Base-by-base conservation (phyloP, 2,329 filamentous ascomycete species). In the Alternaria tenuissima region DNA sequence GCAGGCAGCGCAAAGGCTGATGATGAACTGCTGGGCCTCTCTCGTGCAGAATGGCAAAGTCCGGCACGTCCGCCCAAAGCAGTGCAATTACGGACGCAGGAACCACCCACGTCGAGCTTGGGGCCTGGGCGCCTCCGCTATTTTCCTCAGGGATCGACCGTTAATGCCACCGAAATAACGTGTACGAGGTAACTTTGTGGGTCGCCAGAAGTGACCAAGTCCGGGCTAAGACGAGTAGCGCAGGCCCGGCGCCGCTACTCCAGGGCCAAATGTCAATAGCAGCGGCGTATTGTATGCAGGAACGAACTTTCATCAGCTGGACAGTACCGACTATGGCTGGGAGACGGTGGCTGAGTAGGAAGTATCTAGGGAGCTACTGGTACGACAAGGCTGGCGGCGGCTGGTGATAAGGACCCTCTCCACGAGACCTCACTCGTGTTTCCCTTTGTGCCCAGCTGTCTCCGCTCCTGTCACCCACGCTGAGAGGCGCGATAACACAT, bases 161-260 rank as follows among this genome's bases (percentile, higher is more conserved):
- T 59, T 32, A 51, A 64, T 59, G 62, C 54, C 52, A 57, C 67
- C 65, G 67, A 69, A 70, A 68, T 70, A 63, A 61, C 49, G 59
- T 59, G 68, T 62, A 68, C 67, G 64, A 66, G 59, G 55, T 30
- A 46, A 55, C 63, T 57, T 64, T 62, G 66, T 67, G 69, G 62
- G 48, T 52, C 44, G 49, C 38, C 20, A 46, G 24, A 7, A 39
- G 11, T 20, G 53, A 24, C 41, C 38, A 57, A 42, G 28, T 32
- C 30, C 26, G 58, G 62, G 44, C 51, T 62, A 57, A 59, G 53
- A 32, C 49, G 22, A 24, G 55, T 66, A 61, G 61, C 55, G 56
- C 38, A 30, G 16, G 46, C 22, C 46, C 32, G 20, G 32, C 39
- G 46, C 46, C 22, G 46, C 20, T 24, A 14, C 46, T 24, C 30